Evolutionary conservation across 257 asterid species (phyloP).

Genomic region (Henckelia pumila): DNA sequence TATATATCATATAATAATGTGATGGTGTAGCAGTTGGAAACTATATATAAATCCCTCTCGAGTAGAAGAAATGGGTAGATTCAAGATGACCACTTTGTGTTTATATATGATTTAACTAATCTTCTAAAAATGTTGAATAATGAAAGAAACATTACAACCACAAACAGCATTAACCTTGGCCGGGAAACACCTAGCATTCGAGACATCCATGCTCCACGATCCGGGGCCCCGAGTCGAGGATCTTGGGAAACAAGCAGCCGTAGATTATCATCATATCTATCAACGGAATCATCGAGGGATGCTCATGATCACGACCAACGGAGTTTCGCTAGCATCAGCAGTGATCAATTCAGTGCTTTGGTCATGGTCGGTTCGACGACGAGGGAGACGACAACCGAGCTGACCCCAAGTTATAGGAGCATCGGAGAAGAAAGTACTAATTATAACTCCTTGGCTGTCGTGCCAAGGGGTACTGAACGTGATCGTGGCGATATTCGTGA

Average conservation of each 20-base stretch:
- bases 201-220: conserved; percentile 61
- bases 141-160: conserved; percentile 41
- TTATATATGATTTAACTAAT: too few relatives aligned
- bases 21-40: too few relatives aligned
- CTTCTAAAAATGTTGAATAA: conserved; percentile 53
- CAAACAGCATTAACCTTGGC: conserved; percentile 19
- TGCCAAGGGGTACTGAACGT: conserved; percentile 26
- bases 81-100: too few relatives aligned
- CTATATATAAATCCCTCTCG: too few relatives aligned
- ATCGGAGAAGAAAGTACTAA: conserved; percentile 57
- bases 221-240: too few relatives aligned
- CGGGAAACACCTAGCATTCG: conserved; percentile 39
- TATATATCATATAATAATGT: too few relatives aligned
- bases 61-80: too few relatives aligned
- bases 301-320: conserved; percentile 24
- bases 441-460: conserved; percentile 83
- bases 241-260: conserved; percentile 51
- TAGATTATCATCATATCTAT: conserved; percentile 45
- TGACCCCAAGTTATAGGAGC: conserved; percentile 34
- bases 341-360: conserved; percentile 64
- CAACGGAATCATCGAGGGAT: conserved; percentile 39
- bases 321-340: conserved; percentile 67
- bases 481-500: conserved; percentile 5
- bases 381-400: too few relatives aligned
- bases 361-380: conserved; percentile 70